phyloP scores from a whole-genome alignment of 805 yeast genomes.

The Komagataella mondaviorum region DNA sequence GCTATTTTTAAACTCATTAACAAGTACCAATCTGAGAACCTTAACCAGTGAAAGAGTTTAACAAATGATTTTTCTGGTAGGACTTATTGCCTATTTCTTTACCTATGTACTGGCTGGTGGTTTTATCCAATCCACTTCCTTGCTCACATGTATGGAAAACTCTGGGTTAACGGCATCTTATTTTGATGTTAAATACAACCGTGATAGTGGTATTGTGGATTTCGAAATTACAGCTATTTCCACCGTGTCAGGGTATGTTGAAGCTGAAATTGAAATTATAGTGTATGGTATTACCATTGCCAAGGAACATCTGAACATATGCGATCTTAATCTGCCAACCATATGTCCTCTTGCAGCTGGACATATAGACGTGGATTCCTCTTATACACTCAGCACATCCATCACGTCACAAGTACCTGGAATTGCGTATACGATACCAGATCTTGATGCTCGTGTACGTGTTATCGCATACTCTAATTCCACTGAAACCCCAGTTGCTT shows the following conservation, averaged over 20 bases:
- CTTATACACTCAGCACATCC: constrained; percentile 26
- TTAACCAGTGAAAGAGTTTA: background rate
- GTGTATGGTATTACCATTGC: constrained; percentile 72
- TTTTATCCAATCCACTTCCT: constrained; percentile 32
- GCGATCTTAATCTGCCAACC: constrained; percentile 38
- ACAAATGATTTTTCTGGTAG: background rate
- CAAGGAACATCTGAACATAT: constrained; percentile 42
- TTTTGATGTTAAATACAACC: constrained; percentile 66
- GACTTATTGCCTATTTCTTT: background rate
- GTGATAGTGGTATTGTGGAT: constrained; percentile 44
- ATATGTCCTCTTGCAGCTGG: constrained; percentile 85
- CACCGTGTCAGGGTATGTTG: constrained; percentile 58
- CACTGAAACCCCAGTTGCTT: constrained; percentile 48
- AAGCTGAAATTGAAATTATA: constrained; percentile 50
- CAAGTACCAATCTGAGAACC: background rate
- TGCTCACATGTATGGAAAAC: constrained; percentile 84
- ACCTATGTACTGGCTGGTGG: background rate
- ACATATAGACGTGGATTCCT: constrained; percentile 57
- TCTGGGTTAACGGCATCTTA: constrained; percentile 77
- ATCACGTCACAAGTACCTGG: constrained; percentile 51
- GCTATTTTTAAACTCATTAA: background rate
- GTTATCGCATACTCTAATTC: constrained; percentile 47
- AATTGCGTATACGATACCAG: constrained; percentile 84
- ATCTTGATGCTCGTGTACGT: constrained; percentile 82
- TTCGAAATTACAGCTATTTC: constrained; percentile 71